Evolutionary conservation across 257 asterid genomes (phyloP), one percentile per base, ranked within the genome.

Genomic region (Nicotiana sylvestris): DNA sequence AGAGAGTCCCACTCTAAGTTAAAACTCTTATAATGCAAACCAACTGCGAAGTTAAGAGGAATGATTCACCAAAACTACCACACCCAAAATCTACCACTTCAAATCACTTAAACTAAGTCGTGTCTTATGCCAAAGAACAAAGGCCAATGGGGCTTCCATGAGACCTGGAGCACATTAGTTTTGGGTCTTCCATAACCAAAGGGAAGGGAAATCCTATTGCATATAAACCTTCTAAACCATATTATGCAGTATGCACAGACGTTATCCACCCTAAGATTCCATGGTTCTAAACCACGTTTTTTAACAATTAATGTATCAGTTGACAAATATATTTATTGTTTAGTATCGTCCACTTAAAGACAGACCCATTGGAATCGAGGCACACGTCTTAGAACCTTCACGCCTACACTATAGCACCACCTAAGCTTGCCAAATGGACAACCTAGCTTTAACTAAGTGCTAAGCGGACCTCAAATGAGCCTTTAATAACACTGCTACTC

Each of bases 201-300:
- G 80, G 15, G 16, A 25, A 76, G 16, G 43, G 43, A 51, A 25
- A 76, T 76, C 80, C 9, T 49, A 62, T 16, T 51, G 64, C 64
- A 51, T 7, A 3, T 49, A 27, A 27, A 43, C 43, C 27, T 76
- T 76, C 27, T 76, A 76, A 37, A 76, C 46, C 80, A 76, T 76
- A 49, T 25, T 4, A 29, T 51, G 43, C 27, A 43, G 51, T 43
- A 43, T 43, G 51, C 51, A 53, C 17, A 51, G 80, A 46, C 43
- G 25, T 27, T 74, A 76, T 76, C 80, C 64, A 76, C 64, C 79
- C 49, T n/a, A 43, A 72, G 61, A 72, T 27, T 76, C 64, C 16
- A 76, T 27, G 64, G 80, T 43, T 43, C 51, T 43, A 43, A 9
- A 43, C 51, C 12, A 10, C 12, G 64, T 76, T 49, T 46, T 74